Evolutionary conservation across 345 rosid genomes (phyloP).

Genomic region (Camelina hispida): DNA sequence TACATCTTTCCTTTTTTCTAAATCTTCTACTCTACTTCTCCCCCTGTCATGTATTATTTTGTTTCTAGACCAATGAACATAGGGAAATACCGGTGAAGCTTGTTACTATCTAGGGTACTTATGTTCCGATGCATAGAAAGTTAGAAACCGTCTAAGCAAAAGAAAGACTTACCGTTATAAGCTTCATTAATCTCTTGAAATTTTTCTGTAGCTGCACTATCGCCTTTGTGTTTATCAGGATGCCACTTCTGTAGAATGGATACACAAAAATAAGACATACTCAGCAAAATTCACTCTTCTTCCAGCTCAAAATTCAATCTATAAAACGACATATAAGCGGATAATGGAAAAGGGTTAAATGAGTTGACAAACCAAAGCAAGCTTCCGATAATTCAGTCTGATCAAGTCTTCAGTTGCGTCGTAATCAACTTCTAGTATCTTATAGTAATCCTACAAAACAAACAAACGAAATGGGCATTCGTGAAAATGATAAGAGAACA

Average conservation of each 20-base stretch:
- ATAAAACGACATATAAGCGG: not conserved
- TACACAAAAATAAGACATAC: not conserved
- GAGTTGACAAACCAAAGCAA: slow-evolving; percentile 70
- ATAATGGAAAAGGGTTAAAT: slow-evolving; percentile 1
- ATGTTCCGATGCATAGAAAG: slow-evolving; percentile 9
- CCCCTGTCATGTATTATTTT: not conserved
- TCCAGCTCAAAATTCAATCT: not conserved
- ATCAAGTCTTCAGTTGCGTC: slow-evolving; percentile 86
- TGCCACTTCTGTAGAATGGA: slow-evolving; percentile 70
- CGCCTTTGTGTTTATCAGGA: slow-evolving; percentile 85
- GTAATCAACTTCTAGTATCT: slow-evolving; percentile 76
- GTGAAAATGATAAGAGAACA: slow-evolving; percentile 22
- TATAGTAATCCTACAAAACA: slow-evolving; percentile 71
- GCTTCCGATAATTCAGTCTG: slow-evolving; percentile 71
- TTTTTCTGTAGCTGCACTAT: slow-evolving; percentile 64
- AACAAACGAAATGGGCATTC: slow-evolving; percentile 21
- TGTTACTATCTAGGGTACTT: not conserved
- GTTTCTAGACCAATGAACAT: not conserved
- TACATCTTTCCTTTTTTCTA: not conserved
- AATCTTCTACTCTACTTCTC: not conserved
- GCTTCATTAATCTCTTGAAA: slow-evolving; percentile 90
- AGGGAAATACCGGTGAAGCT: not conserved
- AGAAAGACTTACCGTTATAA: slow-evolving; percentile 56
- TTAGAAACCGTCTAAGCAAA: not conserved
- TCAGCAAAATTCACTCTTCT: not conserved